phyloP scores from a whole-genome alignment of 1,139 yeast genomes.

The Martiniozyma asiatica region DNA sequence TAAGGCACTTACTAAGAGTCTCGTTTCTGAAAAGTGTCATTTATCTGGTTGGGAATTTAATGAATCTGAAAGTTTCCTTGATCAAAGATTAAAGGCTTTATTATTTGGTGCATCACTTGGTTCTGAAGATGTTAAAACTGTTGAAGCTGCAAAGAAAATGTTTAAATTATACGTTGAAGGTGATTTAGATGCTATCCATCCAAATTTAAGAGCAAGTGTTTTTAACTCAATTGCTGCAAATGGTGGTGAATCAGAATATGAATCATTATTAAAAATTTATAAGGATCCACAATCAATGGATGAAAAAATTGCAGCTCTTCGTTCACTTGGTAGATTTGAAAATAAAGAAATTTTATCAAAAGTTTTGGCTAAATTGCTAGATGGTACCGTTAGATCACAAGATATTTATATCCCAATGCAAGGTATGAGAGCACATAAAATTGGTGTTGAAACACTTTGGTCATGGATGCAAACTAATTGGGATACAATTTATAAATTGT shows the following conservation, averaged over 20 bases:
- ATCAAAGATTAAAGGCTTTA: constrained; percentile 62
- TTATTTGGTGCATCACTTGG: constrained; percentile 61
- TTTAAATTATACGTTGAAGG: constrained; percentile 51
- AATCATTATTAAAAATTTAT: constrained; percentile 53
- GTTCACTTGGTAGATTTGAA: constrained; percentile 61
- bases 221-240: constrained; percentile 43
- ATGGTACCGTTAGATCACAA: constrained; percentile 66
- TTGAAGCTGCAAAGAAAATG: constrained; percentile 40
- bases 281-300: constrained; percentile 54
- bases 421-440: constrained; percentile 50
- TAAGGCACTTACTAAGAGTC: constrained; percentile 43
- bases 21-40: constrained; percentile 47
- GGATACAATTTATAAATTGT: constrained; percentile 47
- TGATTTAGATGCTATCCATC: constrained; percentile 43
- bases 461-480: constrained; percentile 68
- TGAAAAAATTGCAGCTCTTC: constrained; percentile 67
- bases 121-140: constrained; percentile 44
- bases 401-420: constrained; percentile 72
- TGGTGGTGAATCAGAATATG: constrained; percentile 50
- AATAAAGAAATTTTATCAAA: constrained; percentile 45
- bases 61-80: constrained; percentile 52
- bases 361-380: constrained; percentile 49
- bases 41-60: constrained; percentile 61
- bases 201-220: constrained; percentile 65
- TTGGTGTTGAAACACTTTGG: constrained; percentile 62